Evolutionary conservation across 73 alveolate genomes (phyloP), one percentile per base, ranked within the genome.

Genomic region (Blepharisma stoltei): DNA sequence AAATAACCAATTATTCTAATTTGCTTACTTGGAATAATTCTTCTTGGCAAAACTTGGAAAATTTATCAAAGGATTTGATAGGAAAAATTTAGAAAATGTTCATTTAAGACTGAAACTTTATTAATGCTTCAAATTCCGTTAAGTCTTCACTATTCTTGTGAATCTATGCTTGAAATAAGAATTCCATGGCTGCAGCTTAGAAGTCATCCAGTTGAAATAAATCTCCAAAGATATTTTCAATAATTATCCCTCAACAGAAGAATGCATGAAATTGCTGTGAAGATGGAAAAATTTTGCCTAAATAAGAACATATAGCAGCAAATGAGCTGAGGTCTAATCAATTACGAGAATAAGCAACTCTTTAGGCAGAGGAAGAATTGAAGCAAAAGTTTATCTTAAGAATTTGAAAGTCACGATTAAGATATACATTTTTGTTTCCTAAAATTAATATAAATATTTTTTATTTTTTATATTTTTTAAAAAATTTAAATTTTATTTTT

Each of bases 181-280:
- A 93, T 96, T 38, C 99, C 99, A 37, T 96, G 99, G 98, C 86
- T 92, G 55, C 83, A 91, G 54, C 78, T 94, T 38, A 85, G 97
- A 67, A 88, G 97, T 71, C 87, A 93, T 27, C 98, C 98, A 6
- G 97, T 96, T 20, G 96, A 88, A 69, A 88, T 92, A 6, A 81
- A 76, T 14, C 80, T 96, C 48, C 97, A 94, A 52, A 89, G 9
- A 89, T 96, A 45, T 88, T 82, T 70, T 68, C 94, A 32, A 89
- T 94, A 14, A 83, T 96, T 54, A 88, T 85, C 20, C 97, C 95
- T 11, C 76, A 86, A 71, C 65, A 71, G 20, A 71, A 75, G 44
- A 68, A 54, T 27, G 70, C 87, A 43, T 92, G 97, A 96, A 76
- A 82, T 46, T 47, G 68, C 32, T 71, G 54, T 18, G 96, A 69